Base-by-base conservation (phyloP, 2,329 filamentous ascomycete species). In the Phialocephala sp. region DNA sequence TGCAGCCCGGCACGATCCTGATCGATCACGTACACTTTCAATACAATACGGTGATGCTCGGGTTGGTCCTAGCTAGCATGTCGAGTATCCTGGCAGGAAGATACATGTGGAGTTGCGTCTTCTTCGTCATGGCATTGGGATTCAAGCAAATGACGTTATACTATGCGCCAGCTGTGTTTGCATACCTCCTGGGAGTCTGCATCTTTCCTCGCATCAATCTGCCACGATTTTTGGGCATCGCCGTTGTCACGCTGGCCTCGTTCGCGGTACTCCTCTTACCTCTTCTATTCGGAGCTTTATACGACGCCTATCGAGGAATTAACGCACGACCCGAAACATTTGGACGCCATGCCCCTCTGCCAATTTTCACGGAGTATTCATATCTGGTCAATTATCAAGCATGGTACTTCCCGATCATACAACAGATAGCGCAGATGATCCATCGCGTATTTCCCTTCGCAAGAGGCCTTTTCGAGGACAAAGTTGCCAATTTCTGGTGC, bases 141-240 rank as follows among this genome's bases (percentile, higher is more conserved):
- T 99, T 98, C 84, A 99, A 99, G 82, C 95, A 99, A 79, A 99
- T 99, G 96, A 94, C 94, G 0, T 84, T 99, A 18, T 99, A 98
- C 81, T 99, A 97, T 78, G 93, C 96, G 2, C 94, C 96, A 15
- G 89, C 90, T 22, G 89, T 98, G 64, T 98, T 98, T 77, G 91
- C 93, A 37, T 99, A 94, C 75, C 87, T 99, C 1, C 82, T 98
- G 0, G 95, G 94, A 9, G 88, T 89, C 74, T 97, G 94, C 75
- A 73, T 96, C n/a, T 90, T 89, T 69, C 94, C 94, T 0, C 83
- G 83, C 12, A 79, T 94, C 73, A 89, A 90, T 63, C 72, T 89
- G 1, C 77, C 84, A 0, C 88, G 93, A 2, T 86, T 98, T 27
- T 70, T 95, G 4, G 86, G 86, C 8, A 94, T 98, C 68, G 89